phyloP scores from a whole-genome alignment of 192 early-diverging fungal species.

The Coemansia furcata region DNA sequence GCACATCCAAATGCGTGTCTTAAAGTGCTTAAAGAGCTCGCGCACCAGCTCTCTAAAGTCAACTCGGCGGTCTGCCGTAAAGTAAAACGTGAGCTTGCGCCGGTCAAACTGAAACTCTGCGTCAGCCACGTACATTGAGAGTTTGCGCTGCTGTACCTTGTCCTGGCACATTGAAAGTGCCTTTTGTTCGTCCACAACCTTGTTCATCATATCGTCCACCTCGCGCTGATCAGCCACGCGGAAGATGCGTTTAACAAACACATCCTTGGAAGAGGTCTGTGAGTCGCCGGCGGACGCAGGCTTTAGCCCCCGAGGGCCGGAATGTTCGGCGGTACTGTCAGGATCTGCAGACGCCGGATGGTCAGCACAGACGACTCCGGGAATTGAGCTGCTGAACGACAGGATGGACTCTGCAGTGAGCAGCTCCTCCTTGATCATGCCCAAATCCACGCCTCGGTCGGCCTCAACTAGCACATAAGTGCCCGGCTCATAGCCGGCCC shows the following conservation, averaged over 20 bases:
- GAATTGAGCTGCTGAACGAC: slow-evolving; percentile 17
- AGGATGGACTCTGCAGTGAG: slow-evolving; percentile 13
- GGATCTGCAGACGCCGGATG: slow-evolving; percentile 3
- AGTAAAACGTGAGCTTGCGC: slow-evolving; percentile 96
- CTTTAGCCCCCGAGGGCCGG: background rate
- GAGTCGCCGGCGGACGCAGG: background rate
- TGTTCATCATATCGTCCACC: slow-evolving; percentile 73
- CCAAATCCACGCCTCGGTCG: slow-evolving; percentile 49
- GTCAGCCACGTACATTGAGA: slow-evolving; percentile 95
- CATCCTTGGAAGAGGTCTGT: slow-evolving; percentile 57
- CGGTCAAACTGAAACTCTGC: slow-evolving; percentile 99
- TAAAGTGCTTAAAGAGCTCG: slow-evolving; percentile 95
- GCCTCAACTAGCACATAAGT: slow-evolving; percentile 48
- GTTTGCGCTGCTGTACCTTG: slow-evolving; percentile 85
- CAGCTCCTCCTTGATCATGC: slow-evolving; percentile 40
- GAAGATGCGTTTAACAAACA: slow-evolving; percentile 90
- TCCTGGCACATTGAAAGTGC: slow-evolving; percentile 83
- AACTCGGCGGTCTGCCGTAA: slow-evolving; percentile 88
- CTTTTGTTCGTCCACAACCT: slow-evolving; percentile 88
- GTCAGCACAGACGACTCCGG: background rate
- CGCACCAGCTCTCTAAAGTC: slow-evolving; percentile 96
- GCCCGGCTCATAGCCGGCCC: slow-evolving; percentile 14
- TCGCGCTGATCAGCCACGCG: slow-evolving; percentile 77
- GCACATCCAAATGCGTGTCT: slow-evolving; percentile 97
- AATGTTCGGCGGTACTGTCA: background rate